phyloP scores from a whole-genome alignment of 1,284 basidiomycete genomes.

The Meripilus lineatus region DNA sequence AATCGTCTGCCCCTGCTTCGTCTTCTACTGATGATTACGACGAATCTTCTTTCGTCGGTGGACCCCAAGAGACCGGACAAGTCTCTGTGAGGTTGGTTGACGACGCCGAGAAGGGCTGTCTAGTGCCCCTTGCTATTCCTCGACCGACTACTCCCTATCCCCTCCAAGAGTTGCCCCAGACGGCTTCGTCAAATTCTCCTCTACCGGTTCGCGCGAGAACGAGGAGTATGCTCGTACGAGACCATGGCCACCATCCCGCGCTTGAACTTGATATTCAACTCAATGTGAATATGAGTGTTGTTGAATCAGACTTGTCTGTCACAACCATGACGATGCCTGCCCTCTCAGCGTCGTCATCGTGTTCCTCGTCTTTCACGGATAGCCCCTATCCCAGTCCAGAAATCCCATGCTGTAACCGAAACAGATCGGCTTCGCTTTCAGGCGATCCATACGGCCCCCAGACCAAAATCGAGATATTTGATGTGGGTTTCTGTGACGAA shows the following conservation, averaged over 20 bases:
- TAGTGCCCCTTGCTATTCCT: background rate
- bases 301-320: background rate
- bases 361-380: background rate
- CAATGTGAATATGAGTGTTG: too few relatives aligned
- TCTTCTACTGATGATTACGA: background rate
- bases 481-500: conserved; percentile 2
- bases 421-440: too few relatives aligned
- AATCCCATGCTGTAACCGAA: too few relatives aligned
- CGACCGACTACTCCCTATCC: background rate
- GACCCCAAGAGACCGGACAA: background rate
- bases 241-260: background rate
- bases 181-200: too few relatives aligned
- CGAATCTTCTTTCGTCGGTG: background rate
- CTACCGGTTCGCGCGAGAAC: conserved; percentile 1
- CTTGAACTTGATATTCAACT: background rate
- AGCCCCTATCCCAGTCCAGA: background rate
- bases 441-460: background rate
- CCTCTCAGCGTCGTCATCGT: background rate
- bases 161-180: background rate
- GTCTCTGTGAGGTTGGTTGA: conserved; percentile 2
- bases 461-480: conserved; percentile 8
- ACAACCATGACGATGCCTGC: too few relatives aligned
- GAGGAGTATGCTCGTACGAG: background rate
- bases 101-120: conserved; percentile 5
- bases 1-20: too few relatives aligned